These are phyloP conservation scores for Neonectria ditissima DNA, from an alignment of 2,329 filamentous ascomycete species.

Conservation along the genomic window DNA sequence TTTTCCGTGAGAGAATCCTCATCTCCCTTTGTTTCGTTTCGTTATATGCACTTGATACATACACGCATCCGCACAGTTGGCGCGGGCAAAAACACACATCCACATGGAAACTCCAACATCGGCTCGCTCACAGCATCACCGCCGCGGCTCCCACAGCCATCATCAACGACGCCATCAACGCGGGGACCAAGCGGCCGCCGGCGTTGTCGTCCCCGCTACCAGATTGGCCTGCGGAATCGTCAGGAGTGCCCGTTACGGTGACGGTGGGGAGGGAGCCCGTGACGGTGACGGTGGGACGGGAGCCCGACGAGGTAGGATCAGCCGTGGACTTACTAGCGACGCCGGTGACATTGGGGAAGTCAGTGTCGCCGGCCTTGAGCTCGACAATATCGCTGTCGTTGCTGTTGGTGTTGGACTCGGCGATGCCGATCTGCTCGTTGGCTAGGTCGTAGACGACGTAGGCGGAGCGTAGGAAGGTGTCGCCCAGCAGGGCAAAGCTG, in stretches of 20 bases:
- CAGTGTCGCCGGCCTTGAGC: slow-evolving; percentile 52
- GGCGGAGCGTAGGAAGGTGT: slow-evolving; percentile 68
- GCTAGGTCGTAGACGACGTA: slow-evolving; percentile 68
- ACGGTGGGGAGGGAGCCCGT: slow-evolving; percentile 28
- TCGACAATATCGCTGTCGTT: slow-evolving; percentile 59
- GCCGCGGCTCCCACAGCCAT: slow-evolving; percentile 34
- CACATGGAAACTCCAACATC: background rate
- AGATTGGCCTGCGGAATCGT: slow-evolving; percentile 32
- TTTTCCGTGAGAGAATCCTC: background rate
- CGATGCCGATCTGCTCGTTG: slow-evolving; percentile 63
- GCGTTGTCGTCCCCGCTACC: slow-evolving; percentile 30
- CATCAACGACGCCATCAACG: slow-evolving; percentile 31
- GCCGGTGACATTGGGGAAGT: slow-evolving; percentile 59
- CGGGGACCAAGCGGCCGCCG: slow-evolving; percentile 35
- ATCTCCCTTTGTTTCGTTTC: background rate
- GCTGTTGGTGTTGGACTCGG: slow-evolving; percentile 64
- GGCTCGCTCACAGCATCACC: slow-evolving; percentile 22
- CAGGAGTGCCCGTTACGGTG: slow-evolving; percentile 28
- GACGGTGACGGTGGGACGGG: slow-evolving; percentile 29
- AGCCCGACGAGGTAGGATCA: slow-evolving; percentile 7
- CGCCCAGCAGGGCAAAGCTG: slow-evolving; percentile 63
- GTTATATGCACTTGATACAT: background rate
- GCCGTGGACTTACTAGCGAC: slow-evolving; percentile 50
- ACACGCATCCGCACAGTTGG: background rate
- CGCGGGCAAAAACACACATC: background rate